phyloP scores from a whole-genome alignment of 306 rosid species.

The Gynostemma pentaphyllum region DNA sequence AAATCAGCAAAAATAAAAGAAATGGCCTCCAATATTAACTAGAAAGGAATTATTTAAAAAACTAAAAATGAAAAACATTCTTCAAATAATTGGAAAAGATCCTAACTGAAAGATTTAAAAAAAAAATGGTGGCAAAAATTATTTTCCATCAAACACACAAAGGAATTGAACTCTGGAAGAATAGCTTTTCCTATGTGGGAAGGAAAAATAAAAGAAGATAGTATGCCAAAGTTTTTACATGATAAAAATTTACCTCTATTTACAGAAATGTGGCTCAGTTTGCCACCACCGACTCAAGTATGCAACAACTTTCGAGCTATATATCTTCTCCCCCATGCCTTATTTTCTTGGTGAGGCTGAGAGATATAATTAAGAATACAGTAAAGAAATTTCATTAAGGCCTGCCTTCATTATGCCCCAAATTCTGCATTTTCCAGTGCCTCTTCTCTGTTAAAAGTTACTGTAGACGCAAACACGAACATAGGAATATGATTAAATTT shows the following conservation, averaged over 20 bases:
- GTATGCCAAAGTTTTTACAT: constrained; percentile 4
- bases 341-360: constrained; percentile 12
- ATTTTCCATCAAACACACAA: neutral
- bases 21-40: too few relatives aligned
- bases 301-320: constrained; percentile 6
- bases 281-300: constrained; percentile 9
- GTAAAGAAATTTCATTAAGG: constrained; percentile 2
- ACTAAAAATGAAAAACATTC: too few relatives aligned
- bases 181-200: neutral
- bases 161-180: neutral
- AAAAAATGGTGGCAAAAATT: neutral
- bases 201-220: constrained; percentile 1
- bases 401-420: constrained; percentile 13
- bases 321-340: constrained; percentile 10
- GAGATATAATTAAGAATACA: constrained; percentile 13
- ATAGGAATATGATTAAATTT: neutral
- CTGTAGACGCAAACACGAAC: neutral
- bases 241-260: constrained; percentile 12
- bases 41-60: too few relatives aligned
- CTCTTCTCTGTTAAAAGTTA: constrained; percentile 14
- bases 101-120: too few relatives aligned
- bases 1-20: too few relatives aligned
- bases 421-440: constrained; percentile 11
- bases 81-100: too few relatives aligned
- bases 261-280: constrained; percentile 9